Evolutionary conservation across 179 eudicot species (phyloP).

Genomic region (Silene coronaria): DNA sequence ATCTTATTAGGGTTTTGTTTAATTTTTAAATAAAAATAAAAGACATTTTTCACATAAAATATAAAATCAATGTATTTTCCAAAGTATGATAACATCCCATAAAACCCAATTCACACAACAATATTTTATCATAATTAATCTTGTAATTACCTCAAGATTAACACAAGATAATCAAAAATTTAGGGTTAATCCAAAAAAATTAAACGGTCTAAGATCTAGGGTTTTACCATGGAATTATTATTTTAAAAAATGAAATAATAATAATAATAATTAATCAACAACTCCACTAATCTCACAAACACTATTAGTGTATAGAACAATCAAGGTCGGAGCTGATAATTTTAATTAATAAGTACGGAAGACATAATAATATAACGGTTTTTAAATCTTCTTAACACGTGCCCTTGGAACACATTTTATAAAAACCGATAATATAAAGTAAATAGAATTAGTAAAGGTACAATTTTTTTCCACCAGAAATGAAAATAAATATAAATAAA

Average conservation of each 20-base stretch:
- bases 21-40: neutral
- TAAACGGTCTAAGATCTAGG: conserved; percentile 24
- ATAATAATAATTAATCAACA: conserved; percentile 3
- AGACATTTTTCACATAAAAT: neutral
- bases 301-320: too few species aligned
- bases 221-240: conserved; percentile 11
- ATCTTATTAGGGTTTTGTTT: neutral
- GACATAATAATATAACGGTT: neutral
- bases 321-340: too few species aligned
- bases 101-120: neutral
- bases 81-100: neutral
- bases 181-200: conserved; percentile 20
- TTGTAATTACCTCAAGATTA: conserved; percentile 18
- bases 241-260: conserved; percentile 11
- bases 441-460: conserved; percentile 12
- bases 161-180: conserved; percentile 10
- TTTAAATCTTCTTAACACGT: too few species aligned
- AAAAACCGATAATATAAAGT: neutral
- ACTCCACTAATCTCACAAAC: neutral
- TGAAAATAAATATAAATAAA: neutral
- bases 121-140: neutral
- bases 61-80: neutral
- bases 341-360: neutral
- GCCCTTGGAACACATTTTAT: too few species aligned
- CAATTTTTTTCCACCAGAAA: neutral